Conservation (phyloP, 2,329 filamentous ascomycete genomes). For the Knufia petricola region DNA sequence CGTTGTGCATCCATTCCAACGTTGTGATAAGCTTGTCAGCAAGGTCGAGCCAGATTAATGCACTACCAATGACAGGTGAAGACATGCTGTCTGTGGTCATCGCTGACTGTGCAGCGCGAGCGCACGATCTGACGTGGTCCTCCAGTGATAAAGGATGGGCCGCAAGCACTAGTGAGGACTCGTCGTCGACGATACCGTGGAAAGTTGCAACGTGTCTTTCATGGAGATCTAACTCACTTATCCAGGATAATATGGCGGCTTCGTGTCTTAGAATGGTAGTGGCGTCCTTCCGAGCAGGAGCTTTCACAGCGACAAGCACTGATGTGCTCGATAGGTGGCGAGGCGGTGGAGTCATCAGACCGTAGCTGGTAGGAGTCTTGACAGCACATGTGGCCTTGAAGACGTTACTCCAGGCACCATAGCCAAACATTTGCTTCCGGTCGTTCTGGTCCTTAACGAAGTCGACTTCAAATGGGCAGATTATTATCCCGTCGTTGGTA, state of each 20-base stretch:
- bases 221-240: slow-evolving; percentile 27
- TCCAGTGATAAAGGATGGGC: slow-evolving; percentile 36
- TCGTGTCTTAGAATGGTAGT: slow-evolving; percentile 33
- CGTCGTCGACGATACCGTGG: slow-evolving; percentile 32
- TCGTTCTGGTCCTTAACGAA: slow-evolving; percentile 20
- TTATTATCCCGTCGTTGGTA: slow-evolving; percentile 8
- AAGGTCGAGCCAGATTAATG: slow-evolving; percentile 31
- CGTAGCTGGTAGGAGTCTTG: background rate
- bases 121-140: slow-evolving; percentile 32
- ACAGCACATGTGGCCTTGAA: slow-evolving; percentile 30
- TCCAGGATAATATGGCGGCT: slow-evolving; percentile 33
- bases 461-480: slow-evolving; percentile 20
- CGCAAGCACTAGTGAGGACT: slow-evolving; percentile 35
- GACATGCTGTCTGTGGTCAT: slow-evolving; percentile 36
- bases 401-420: slow-evolving; percentile 40
- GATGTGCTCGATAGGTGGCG: slow-evolving; percentile 16
- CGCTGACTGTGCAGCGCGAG: slow-evolving; percentile 18
- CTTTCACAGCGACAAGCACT: slow-evolving; percentile 36
- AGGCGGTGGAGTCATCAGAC: slow-evolving; percentile 29
- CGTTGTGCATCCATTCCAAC: slow-evolving; percentile 36
- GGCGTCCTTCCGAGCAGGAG: slow-evolving; percentile 33
- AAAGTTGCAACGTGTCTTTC: slow-evolving; percentile 36
- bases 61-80: slow-evolving; percentile 35
- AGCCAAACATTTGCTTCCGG: slow-evolving; percentile 32
- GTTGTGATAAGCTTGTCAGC: slow-evolving; percentile 33